These are phyloP conservation scores for Metarhizium humberi DNA, from an alignment of 2,329 filamentous ascomycete genomes.

Conservation along the genomic window DNA sequence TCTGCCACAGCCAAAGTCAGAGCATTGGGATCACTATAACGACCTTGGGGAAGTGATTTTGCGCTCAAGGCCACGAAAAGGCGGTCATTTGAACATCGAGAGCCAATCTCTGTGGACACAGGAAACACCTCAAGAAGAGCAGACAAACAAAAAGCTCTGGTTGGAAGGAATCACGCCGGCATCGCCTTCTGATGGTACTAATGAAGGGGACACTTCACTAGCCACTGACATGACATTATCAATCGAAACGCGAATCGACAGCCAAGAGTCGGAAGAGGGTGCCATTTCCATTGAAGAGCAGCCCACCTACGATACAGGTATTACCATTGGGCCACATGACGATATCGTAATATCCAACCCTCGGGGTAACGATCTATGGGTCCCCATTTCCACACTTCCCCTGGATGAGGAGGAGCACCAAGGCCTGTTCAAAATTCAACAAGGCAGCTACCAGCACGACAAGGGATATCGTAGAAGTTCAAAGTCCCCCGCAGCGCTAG, in stretches of 20 bases:
- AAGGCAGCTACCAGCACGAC: not conserved
- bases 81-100: not conserved
- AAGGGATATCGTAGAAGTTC: not conserved
- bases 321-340: not conserved
- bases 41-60: not conserved
- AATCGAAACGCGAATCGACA: not conserved
- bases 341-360: not conserved
- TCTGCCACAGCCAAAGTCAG: constrained; percentile 22
- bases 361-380: not conserved
- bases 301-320: not conserved
- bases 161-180: not conserved
- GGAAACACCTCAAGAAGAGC: constrained; percentile 3
- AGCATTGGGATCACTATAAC: not conserved
- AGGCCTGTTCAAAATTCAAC: not conserved
- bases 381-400: not conserved
- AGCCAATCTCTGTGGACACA: constrained; percentile 1
- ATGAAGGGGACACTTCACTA: not conserved
- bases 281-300: not conserved
- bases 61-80: not conserved
- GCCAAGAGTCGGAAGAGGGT: not conserved
- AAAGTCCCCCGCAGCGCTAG: not conserved
- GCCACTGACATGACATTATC: not conserved
- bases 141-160: not conserved
- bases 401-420: not conserved
- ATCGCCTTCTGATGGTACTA: not conserved